A percentile compares a stretch with the other conserved stretches of the same genome.
Evolutionary conservation across 768 basidiomycete species (phyloP).

Genomic region (Tulasnella sp.): DNA sequence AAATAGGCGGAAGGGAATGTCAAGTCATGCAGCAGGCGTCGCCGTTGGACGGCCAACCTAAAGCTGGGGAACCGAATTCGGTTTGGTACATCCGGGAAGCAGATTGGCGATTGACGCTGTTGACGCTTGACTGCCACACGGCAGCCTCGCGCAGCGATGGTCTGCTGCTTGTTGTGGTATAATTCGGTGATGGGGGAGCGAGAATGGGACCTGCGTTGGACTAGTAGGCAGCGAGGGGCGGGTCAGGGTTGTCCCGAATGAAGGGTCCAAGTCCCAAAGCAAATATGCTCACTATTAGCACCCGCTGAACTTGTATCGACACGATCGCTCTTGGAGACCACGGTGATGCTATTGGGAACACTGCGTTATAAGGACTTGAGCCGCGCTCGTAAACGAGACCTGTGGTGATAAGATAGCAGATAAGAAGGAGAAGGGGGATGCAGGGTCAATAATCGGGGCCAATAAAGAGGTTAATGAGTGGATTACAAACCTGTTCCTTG

Average conservation of each 20-base stretch:
- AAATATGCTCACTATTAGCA: conserved; percentile 28
- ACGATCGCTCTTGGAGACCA: conserved; percentile 30
- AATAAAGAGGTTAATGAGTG: conserved; percentile 23
- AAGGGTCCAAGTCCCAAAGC: too few relatives aligned
- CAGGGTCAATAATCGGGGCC: conserved; percentile 2
- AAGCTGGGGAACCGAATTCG: conserved; percentile 13
- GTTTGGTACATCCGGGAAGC: conserved; percentile 17
- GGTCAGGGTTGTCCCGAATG: background rate
- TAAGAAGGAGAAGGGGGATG: conserved; percentile 22
- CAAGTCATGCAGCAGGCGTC: conserved; percentile 32
- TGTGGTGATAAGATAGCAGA: conserved; percentile 14
- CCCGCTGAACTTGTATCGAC: conserved; percentile 24
- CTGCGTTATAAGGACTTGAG: conserved; percentile 28
- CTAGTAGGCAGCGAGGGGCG: background rate
- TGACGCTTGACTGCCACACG: conserved; percentile 3
- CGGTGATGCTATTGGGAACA: conserved; percentile 7
- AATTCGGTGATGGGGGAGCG: conserved; percentile 16
- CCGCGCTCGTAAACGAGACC: conserved; percentile 33
- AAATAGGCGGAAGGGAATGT: background rate
- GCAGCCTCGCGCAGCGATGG: background rate
- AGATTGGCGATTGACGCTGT: conserved; percentile 16
- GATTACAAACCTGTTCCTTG: conserved; percentile 32
- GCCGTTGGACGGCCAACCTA: conserved; percentile 27
- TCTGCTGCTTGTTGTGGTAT: conserved; percentile 5
- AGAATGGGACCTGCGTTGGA: conserved; percentile 30